Base-by-base conservation (phyloP, 2,329 filamentous ascomycete species). In the Sarocladium strictum region DNA sequence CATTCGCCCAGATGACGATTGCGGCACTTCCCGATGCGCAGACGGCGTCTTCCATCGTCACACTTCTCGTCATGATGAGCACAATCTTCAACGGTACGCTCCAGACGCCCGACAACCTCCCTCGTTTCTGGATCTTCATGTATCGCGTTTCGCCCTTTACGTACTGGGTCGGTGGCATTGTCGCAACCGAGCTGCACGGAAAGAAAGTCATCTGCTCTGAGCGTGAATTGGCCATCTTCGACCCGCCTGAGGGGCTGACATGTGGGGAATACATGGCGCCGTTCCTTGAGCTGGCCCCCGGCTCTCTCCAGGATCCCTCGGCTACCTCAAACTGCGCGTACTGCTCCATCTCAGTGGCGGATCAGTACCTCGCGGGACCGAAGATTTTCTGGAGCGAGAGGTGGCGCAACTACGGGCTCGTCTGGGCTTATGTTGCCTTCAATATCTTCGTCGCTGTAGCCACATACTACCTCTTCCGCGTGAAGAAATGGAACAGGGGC, bases 41-140 rank as follows among this genome's bases (percentile, higher is more conserved):
- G 61, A 88, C 85, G 0, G 87, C 85, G 4, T 80, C 79, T 5
- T 82, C 79, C 47, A 67, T 89, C 17, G 83, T 82, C 53, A 83
- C 81, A 6, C 65, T 87, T 26, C 64, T 86, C 15, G 77, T 81
- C 57, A 74, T 80, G 24, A 75, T 87, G 65, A 78, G 74, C 58
- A 70, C 83, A 35, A 74, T 82, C 55, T 87, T 87, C 72, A 81
- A 78, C 61, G 77, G 85, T 64, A 85, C 89, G 3, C 70, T 90
- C 54, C 81, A 85, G 57, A 67, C 76, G 0, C 79, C 84, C 0
- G 57, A 63, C 3, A 74, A 76, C 0, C 73, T 90, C 1, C 86
- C 87, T 0, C 76, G 81, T 0, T 90, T 90, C 72, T 91, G 87
- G 87, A 82, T 83, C 57, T 90, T 89, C 71, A 90, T 90, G 86